phyloP scores from a whole-genome alignment of 768 basidiomycete genomes.

The Sarcodon aspratus region DNA sequence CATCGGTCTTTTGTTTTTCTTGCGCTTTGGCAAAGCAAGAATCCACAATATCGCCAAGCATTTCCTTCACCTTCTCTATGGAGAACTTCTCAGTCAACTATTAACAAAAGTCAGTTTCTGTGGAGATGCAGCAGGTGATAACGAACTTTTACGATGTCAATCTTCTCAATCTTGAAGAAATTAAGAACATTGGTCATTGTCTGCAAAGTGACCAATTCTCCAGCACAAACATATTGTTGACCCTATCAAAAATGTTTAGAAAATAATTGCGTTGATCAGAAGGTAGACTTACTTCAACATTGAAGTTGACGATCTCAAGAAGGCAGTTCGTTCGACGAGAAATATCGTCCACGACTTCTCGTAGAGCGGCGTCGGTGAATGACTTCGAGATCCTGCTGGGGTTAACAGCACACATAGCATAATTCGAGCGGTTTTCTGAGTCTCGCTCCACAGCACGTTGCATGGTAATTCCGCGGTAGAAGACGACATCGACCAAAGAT shows the following conservation, averaged over 20 bases:
- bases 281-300: slow-evolving; percentile 57
- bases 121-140: neutral
- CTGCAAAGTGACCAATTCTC: slow-evolving; percentile 87
- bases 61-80: slow-evolving; percentile 91
- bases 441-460: slow-evolving; percentile 98
- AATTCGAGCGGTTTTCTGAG: slow-evolving; percentile 84
- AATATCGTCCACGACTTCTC: slow-evolving; percentile 93
- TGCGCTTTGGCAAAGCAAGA: slow-evolving; percentile 67
- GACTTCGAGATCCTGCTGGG: slow-evolving; percentile 89
- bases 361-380: slow-evolving; percentile 91
- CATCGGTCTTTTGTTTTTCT: slow-evolving; percentile 71
- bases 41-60: slow-evolving; percentile 86
- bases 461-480: slow-evolving; percentile 99
- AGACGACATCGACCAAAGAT: slow-evolving; percentile 93
- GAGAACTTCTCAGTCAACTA: slow-evolving; percentile 82
- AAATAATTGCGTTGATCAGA: neutral
- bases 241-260: slow-evolving; percentile 38
- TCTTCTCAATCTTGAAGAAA: slow-evolving; percentile 92
- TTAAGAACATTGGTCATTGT: slow-evolving; percentile 95
- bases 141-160: slow-evolving; percentile 78
- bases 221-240: slow-evolving; percentile 99
- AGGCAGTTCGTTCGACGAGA: slow-evolving; percentile 64
- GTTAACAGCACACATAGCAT: slow-evolving; percentile 99
- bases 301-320: slow-evolving; percentile 97
- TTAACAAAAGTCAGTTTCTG: slow-evolving; percentile 1